Conservation (phyloP, 192 early-diverging fungal species). For the Lobosporangium transversale region DNA sequence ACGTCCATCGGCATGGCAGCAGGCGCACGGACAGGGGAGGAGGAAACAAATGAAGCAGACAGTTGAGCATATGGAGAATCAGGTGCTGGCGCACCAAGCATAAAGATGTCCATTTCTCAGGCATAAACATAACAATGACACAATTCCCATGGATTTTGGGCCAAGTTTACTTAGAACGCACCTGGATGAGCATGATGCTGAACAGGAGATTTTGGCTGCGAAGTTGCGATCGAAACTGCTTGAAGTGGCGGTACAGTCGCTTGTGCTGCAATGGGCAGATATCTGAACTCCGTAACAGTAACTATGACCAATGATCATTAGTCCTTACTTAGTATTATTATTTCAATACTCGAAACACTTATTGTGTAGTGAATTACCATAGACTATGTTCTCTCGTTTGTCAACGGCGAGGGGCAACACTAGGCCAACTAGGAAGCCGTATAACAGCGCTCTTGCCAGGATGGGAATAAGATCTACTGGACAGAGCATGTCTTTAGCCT, state of each 20-base stretch:
- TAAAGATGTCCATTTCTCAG: no score
- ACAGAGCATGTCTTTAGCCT: not conserved
- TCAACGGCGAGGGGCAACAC: not conserved
- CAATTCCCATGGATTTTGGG: no score
- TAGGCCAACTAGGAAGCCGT: not conserved
- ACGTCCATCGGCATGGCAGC: no score
- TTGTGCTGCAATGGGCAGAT: slow-evolving; percentile 11
- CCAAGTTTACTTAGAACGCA: no score
- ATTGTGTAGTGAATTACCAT: not conserved
- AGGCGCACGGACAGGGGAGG: no score
- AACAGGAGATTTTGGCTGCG: no score
- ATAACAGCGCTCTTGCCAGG: not conserved
- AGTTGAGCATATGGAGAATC: no score
- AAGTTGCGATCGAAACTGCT: no score
- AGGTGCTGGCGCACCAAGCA: no score
- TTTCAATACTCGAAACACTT: not conserved
- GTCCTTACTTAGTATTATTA: not conserved
- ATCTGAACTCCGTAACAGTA: slow-evolving; percentile 42
- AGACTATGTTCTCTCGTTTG: not conserved
- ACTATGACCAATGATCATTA: not conserved
- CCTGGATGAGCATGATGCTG: no score
- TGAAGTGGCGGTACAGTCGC: not conserved
- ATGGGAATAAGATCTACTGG: not conserved
- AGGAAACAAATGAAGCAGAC: no score
- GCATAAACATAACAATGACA: no score